These are phyloP conservation scores for Lolium rigidum DNA, from an alignment of 176 grass and related monocot species.

Conservation along the genomic window DNA sequence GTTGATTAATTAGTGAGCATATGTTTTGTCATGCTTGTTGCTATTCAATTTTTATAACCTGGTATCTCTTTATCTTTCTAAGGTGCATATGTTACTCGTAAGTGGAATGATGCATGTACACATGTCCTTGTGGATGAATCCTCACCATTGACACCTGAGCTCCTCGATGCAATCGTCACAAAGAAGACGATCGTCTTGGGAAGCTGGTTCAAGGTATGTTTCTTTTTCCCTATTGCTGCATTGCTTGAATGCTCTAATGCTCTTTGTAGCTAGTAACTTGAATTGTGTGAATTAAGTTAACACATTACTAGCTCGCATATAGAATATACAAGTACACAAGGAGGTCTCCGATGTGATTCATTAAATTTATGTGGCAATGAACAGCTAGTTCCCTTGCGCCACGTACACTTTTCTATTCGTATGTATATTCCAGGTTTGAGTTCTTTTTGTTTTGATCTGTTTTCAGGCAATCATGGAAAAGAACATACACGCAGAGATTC, in stretches of 20 bases:
- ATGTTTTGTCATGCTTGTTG: slow-evolving; percentile 13
- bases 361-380: slow-evolving; percentile 15
- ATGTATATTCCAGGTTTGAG: slow-evolving; percentile 18
- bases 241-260: slow-evolving; percentile 24
- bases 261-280: slow-evolving; percentile 26
- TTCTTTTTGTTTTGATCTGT: slow-evolving; percentile 27
- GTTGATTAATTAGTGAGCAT: background rate
- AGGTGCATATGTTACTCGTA: slow-evolving; percentile 79
- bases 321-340: slow-evolving; percentile 5
- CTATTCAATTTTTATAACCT: slow-evolving; percentile 20
- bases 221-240: slow-evolving; percentile 4
- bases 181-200: slow-evolving; percentile 69
- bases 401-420: slow-evolving; percentile 3
- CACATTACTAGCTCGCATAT: background rate
- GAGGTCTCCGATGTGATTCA: slow-evolving; percentile 23
- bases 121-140: slow-evolving; percentile 86
- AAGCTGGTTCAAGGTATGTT: slow-evolving; percentile 84
- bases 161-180: slow-evolving; percentile 76
- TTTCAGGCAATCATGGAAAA: slow-evolving; percentile 71
- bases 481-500: slow-evolving; percentile 75
- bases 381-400: slow-evolving; percentile 8
- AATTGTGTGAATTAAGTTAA: slow-evolving; percentile 35
- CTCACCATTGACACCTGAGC: slow-evolving; percentile 69
- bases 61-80: slow-evolving; percentile 17
- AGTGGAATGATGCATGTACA: slow-evolving; percentile 81